Percentiles rank a stretch among this genome's conserved stretches.
phyloP scores from a whole-genome alignment of 345 rosid genomes.

The Mercurialis annua region DNA sequence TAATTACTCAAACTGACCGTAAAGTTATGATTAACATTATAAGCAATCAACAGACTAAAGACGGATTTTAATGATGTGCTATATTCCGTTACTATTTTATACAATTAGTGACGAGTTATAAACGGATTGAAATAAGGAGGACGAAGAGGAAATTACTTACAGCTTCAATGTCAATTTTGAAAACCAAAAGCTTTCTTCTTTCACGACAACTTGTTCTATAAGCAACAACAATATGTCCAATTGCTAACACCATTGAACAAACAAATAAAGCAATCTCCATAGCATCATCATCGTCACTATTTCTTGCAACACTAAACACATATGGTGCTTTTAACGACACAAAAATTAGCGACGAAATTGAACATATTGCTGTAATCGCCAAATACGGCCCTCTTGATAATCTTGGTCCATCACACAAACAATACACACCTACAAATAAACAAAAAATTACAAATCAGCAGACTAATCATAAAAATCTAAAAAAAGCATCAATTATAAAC shows the following conservation, averaged over 20 bases:
- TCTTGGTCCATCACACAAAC: constrained; percentile 82
- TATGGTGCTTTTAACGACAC: constrained; percentile 75
- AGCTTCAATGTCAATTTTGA: constrained; percentile 94
- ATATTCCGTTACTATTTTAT: too few species aligned
- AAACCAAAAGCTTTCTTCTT: constrained; percentile 84
- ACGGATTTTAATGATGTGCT: too few species aligned
- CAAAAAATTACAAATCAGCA: background rate
- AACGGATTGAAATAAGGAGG: too few species aligned
- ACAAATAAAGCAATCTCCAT: constrained; percentile 69
- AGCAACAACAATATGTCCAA: constrained; percentile 70
- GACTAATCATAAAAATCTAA: background rate
- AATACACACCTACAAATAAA: constrained; percentile 58
- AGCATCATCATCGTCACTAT: constrained; percentile 14
- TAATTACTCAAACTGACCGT: too few species aligned
- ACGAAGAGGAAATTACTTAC: constrained; percentile 62
- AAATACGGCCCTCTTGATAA: constrained; percentile 76
- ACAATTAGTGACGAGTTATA: too few species aligned
- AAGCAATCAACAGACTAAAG: too few species aligned
- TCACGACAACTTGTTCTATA: constrained; percentile 88
- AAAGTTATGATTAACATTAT: too few species aligned
- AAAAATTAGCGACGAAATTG: constrained; percentile 58
- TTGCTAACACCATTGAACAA: constrained; percentile 58
- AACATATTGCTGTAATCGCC: constrained; percentile 64
- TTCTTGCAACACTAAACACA: constrained; percentile 46
- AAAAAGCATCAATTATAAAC: too few species aligned